Percentiles rank a stretch among this genome's conserved stretches.
Conservation (phyloP, 176 grass and related monocot genomes). For the Areca catechu region DNA sequence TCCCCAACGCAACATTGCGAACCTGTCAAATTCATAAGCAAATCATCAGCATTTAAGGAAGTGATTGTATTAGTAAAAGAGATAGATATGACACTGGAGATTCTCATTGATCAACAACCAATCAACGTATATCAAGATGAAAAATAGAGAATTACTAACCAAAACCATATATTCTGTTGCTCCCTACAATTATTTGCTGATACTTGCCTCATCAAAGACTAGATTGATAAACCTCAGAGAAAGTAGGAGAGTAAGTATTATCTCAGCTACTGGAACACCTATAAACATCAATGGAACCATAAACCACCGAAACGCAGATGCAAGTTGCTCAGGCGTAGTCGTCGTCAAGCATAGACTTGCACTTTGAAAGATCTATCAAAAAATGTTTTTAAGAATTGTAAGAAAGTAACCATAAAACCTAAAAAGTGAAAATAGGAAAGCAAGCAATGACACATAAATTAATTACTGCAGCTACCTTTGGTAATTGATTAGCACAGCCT, state of each 20-base stretch:
- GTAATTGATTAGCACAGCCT: too few relatives aligned
- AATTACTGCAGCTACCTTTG: too few relatives aligned
- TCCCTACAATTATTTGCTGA: neutral
- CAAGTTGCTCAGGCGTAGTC: conserved; percentile 86
- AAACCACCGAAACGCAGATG: conserved; percentile 94
- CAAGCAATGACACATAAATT: neutral
- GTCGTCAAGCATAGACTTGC: conserved; percentile 85
- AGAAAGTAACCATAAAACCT: conserved; percentile 1
- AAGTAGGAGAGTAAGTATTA: conserved; percentile 78
- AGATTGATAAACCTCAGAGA: conserved; percentile 95
- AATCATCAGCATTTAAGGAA: conserved; percentile 5
- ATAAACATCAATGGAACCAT: conserved; percentile 66
- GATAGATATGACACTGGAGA: neutral
- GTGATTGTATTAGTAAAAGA: neutral
- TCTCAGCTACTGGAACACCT: conserved; percentile 78
- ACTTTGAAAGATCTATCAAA: conserved; percentile 91
- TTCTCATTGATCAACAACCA: neutral
- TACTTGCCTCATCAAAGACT: conserved; percentile 90
- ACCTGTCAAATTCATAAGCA: conserved; percentile 33
- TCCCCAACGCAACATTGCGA: conserved; percentile 66
- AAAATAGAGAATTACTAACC: too few relatives aligned
- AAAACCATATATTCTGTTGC: neutral
- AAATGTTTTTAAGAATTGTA: neutral
- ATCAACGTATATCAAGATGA: too few relatives aligned
- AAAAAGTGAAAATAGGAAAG: conserved; percentile 7